Evolutionary conservation across 495 filamentous ascomycete species (phyloP).

Genomic region (Delitschia confertaspora): DNA sequence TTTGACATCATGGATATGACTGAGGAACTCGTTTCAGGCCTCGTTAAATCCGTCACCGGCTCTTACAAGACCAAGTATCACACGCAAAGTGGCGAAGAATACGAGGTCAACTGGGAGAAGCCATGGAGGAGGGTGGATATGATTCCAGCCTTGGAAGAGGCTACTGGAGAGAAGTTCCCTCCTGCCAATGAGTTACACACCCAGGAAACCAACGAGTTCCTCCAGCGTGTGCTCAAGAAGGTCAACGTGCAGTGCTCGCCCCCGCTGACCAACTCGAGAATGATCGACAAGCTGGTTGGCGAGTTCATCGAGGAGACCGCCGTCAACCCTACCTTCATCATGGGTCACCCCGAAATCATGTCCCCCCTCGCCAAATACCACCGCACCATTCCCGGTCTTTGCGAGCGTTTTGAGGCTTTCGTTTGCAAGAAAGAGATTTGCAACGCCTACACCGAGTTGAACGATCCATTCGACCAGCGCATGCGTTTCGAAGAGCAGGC

Average conservation of each 20-base stretch:
- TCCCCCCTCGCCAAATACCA: slow-evolving; percentile 94
- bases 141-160: slow-evolving; percentile 88
- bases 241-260: slow-evolving; percentile 81
- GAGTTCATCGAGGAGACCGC: slow-evolving; percentile 89
- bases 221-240: slow-evolving; percentile 76
- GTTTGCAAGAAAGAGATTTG: slow-evolving; percentile 96
- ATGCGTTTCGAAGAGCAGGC: slow-evolving; percentile 95
- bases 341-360: slow-evolving; percentile 90
- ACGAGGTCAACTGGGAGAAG: slow-evolving; percentile 88
- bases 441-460: slow-evolving; percentile 97
- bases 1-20: slow-evolving; percentile 90
- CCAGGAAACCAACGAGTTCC: slow-evolving; percentile 73
- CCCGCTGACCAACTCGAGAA: slow-evolving; percentile 87
- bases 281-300: slow-evolving; percentile 93
- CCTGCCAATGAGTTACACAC: slow-evolving; percentile 84
- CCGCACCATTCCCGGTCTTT: slow-evolving; percentile 69
- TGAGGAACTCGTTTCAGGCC: slow-evolving; percentile 84
- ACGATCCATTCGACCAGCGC: slow-evolving; percentile 91
- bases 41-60: slow-evolving; percentile 85
- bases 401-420: slow-evolving; percentile 95
- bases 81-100: slow-evolving; percentile 72
- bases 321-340: slow-evolving; percentile 94
- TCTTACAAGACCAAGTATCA: slow-evolving; percentile 72
- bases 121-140: slow-evolving; percentile 94
- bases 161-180: slow-evolving; percentile 87